A percentile compares a stretch with the other conserved stretches of the same genome.
Evolutionary conservation across 2,329 filamentous ascomycete genomes (phyloP).

Genomic region (Diplodia mutila): DNA sequence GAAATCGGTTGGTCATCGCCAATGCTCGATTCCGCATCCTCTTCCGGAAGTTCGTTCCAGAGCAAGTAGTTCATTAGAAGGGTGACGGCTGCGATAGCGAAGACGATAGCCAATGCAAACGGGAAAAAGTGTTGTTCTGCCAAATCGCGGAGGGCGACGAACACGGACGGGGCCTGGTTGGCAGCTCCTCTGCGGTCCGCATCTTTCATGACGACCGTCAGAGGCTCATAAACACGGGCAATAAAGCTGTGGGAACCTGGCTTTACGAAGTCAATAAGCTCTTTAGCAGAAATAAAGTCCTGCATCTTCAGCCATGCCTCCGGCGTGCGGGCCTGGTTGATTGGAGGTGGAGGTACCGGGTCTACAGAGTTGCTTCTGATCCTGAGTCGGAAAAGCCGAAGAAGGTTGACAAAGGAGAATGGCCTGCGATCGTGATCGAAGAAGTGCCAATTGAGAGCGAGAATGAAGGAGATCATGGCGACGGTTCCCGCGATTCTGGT

Average conservation of each 20-base stretch:
- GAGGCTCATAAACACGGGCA: slow-evolving; percentile 73
- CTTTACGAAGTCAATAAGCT: slow-evolving; percentile 76
- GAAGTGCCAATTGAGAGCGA: slow-evolving; percentile 78
- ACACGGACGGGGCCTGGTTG: slow-evolving; percentile 53
- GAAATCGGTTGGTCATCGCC: slow-evolving; percentile 59
- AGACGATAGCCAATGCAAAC: slow-evolving; percentile 66
- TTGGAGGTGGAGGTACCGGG: slow-evolving; percentile 56
- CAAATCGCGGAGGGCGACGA: slow-evolving; percentile 55
- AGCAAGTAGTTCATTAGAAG: slow-evolving; percentile 75
- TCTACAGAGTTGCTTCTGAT: slow-evolving; percentile 32
- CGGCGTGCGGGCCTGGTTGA: slow-evolving; percentile 76
- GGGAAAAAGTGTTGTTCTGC: slow-evolving; percentile 69
- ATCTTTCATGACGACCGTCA: slow-evolving; percentile 71
- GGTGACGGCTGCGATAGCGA: slow-evolving; percentile 66
- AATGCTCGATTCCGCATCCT: slow-evolving; percentile 49
- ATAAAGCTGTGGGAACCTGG: slow-evolving; percentile 72
- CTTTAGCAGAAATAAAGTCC: slow-evolving; percentile 76
- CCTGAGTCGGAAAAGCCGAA: slow-evolving; percentile 27
- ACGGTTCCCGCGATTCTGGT: slow-evolving; percentile 76
- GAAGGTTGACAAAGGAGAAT: slow-evolving; percentile 36
- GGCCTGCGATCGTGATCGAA: slow-evolving; percentile 61
- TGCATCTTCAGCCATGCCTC: slow-evolving; percentile 76
- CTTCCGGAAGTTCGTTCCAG: slow-evolving; percentile 61
- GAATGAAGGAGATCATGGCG: slow-evolving; percentile 71
- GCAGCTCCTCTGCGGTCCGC: slow-evolving; percentile 65